phyloP scores from a whole-genome alignment of 345 rosid species.

The Schrenkiella parvula region DNA sequence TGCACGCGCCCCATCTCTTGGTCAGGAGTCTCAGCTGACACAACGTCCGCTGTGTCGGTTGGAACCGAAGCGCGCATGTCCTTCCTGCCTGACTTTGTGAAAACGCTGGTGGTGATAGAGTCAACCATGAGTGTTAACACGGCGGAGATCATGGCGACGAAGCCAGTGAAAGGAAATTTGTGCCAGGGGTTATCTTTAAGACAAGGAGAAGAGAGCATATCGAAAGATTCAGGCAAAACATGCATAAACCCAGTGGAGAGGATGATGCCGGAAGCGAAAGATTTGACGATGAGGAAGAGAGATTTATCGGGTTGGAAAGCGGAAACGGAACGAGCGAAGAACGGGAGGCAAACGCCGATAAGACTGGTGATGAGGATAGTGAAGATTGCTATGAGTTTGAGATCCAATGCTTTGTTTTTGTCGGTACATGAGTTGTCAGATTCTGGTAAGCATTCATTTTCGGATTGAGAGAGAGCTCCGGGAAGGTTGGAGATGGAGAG shows the following conservation, averaged over 20 bases:
- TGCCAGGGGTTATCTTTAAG: constrained; percentile 44
- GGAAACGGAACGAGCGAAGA: constrained; percentile 35
- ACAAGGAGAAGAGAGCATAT: constrained; percentile 44
- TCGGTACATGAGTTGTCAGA: constrained; percentile 33
- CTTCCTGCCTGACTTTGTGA: background rate
- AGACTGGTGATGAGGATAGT: constrained; percentile 46
- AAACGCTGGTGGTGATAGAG: constrained; percentile 43
- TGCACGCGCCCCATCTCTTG: constrained; percentile 17
- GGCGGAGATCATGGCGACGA: constrained; percentile 45
- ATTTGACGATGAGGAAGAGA: constrained; percentile 45
- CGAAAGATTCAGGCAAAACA: constrained; percentile 50
- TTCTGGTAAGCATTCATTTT: constrained; percentile 11
- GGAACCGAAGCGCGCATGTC: background rate
- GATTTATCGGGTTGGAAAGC: constrained; percentile 41
- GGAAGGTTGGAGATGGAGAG: constrained; percentile 16
- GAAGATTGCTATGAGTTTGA: constrained; percentile 44
- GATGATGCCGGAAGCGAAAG: constrained; percentile 57
- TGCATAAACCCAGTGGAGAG: constrained; percentile 50
- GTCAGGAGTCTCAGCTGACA: constrained; percentile 14
- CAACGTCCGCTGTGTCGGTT: constrained; percentile 1
- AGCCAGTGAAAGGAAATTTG: constrained; percentile 45
- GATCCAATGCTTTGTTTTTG: constrained; percentile 17
- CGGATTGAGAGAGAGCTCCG: constrained; percentile 21
- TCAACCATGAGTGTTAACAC: constrained; percentile 51
- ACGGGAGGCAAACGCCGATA: constrained; percentile 49